A percentile compares a stretch with the other conserved stretches of the same genome.
Evolutionary conservation across 2,329 filamentous ascomycete genomes (phyloP).

Genomic region (Aspergillus sp.): DNA sequence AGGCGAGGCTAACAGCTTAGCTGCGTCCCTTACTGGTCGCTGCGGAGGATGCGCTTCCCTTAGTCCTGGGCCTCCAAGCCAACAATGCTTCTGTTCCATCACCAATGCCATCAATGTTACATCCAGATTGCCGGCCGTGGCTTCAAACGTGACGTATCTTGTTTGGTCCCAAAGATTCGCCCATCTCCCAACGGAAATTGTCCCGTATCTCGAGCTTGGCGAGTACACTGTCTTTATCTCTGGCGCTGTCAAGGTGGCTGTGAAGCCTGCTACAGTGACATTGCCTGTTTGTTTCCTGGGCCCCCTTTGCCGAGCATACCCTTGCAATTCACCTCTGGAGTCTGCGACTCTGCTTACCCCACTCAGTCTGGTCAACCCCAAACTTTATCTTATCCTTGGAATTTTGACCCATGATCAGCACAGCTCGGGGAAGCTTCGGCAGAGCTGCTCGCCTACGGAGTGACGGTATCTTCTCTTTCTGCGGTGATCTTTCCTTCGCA

Average conservation of each 20-base stretch:
- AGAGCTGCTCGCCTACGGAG: neutral
- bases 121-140: neutral
- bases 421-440: neutral
- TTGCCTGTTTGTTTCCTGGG: neutral
- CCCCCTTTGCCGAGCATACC: neutral
- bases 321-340: neutral
- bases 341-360: neutral
- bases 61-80: conserved; percentile 8
- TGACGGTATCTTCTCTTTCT: neutral
- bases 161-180: neutral
- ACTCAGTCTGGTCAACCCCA: neutral
- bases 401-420: neutral
- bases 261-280: conserved; percentile 5
- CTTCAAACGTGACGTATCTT: neutral
- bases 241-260: neutral
- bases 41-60: neutral
- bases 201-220: conserved; percentile 4
- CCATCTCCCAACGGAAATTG: neutral
- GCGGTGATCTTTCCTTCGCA: neutral
- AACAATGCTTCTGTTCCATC: conserved; percentile 17
- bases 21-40: conserved; percentile 1
- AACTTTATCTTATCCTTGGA: neutral
- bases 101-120: conserved; percentile 11
- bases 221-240: neutral
- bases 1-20: conserved; percentile 5